phyloP scores from a whole-genome alignment of 176 grass and related monocot species.

The Zea mays region DNA sequence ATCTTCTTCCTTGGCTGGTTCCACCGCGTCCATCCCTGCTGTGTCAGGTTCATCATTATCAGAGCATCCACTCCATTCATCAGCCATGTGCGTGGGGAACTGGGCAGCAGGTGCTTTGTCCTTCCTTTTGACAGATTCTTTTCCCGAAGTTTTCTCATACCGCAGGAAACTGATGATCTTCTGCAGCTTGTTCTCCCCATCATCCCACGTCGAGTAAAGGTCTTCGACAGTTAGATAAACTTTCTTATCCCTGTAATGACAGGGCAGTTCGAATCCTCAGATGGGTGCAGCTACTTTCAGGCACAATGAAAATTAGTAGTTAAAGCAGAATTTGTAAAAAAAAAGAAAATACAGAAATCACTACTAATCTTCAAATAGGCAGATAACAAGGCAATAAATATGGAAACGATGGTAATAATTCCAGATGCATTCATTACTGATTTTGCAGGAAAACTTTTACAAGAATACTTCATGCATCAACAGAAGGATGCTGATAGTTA shows the following conservation, averaged over 20 bases:
- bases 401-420: background rate
- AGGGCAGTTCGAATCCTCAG: background rate
- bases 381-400: too few relatives aligned
- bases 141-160: background rate
- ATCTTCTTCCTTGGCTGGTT: background rate
- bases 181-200: constrained; percentile 39
- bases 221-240: background rate
- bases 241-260: constrained; percentile 30
- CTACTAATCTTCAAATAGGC: background rate
- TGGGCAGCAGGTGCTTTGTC: background rate
- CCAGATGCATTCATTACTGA: background rate
- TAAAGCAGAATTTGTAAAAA: background rate
- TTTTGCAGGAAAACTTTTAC: background rate
- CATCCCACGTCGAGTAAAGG: constrained; percentile 35
- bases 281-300: background rate
- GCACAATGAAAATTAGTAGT: background rate
- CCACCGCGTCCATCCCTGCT: background rate
- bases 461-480: background rate
- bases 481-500: background rate
- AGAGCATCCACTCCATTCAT: background rate
- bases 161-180: constrained; percentile 29
- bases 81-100: background rate
- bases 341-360: background rate
- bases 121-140: constrained; percentile 7
- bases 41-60: constrained; percentile 10